These are phyloP conservation scores for Tetraselmis striata DNA, from an alignment of 139 green algal genomes.

Conservation along the genomic window DNA sequence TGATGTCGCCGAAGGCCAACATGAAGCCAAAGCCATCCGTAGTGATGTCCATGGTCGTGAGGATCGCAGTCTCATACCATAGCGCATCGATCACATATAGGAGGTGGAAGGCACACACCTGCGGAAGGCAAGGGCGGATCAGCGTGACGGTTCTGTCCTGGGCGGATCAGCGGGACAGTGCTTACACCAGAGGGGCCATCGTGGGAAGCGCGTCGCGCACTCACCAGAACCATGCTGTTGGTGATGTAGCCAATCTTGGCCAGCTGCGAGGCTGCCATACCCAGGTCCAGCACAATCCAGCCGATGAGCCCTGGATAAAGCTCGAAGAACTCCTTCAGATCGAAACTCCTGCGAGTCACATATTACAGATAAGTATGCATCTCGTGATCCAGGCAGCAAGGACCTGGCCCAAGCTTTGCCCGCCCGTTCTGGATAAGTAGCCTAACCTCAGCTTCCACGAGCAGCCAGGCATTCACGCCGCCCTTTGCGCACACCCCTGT, in stretches of 20 bases:
- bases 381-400: too few relatives aligned
- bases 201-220: too few relatives aligned
- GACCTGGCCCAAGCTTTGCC: too few relatives aligned
- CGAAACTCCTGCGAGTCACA: conserved; percentile 41
- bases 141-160: too few relatives aligned
- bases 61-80: conserved; percentile 70
- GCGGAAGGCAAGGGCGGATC: too few relatives aligned
- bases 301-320: conserved; percentile 80
- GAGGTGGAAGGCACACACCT: conserved; percentile 63
- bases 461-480: too few relatives aligned
- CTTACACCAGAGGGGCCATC: too few relatives aligned
- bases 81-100: conserved; percentile 57
- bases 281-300: conserved; percentile 53
- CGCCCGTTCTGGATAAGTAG: too few relatives aligned
- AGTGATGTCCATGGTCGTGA: conserved; percentile 98
- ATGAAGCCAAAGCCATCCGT: conserved; percentile 98
- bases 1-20: conserved; percentile 93
- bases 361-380: not conserved
- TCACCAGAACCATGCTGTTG: conserved; percentile 68
- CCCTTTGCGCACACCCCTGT: too few relatives aligned
- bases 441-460: too few relatives aligned
- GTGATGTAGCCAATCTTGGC: conserved; percentile 36
- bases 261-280: conserved; percentile 65
- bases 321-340: conserved; percentile 93
- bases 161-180: too few relatives aligned